Conservation (phyloP, 2,329 filamentous ascomycete genomes). For the Fusarium luffae region DNA sequence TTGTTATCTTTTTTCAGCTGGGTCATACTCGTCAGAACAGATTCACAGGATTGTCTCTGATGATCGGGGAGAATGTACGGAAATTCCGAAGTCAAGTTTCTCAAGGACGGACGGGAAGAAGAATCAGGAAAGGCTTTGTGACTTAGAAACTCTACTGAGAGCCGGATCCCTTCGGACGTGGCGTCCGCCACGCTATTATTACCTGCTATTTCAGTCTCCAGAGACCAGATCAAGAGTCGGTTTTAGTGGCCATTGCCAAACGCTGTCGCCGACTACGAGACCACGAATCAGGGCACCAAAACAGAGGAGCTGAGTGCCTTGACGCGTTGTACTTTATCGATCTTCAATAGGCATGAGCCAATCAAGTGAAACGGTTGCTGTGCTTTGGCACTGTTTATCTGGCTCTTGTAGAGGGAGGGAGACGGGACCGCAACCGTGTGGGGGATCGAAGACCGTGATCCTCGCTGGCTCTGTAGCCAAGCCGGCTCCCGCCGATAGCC, state of each 20-base stretch:
- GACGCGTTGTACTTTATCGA: slow-evolving; percentile 6
- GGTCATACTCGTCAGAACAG: not conserved
- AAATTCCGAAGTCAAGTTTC: not conserved
- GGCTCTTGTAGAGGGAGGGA: not conserved
- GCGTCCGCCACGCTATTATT: slow-evolving; percentile 40
- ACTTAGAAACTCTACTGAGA: slow-evolving; percentile 36
- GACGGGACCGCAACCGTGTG: slow-evolving; percentile 6
- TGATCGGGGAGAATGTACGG: not conserved
- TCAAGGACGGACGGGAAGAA: not conserved
- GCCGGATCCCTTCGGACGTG: slow-evolving; percentile 41
- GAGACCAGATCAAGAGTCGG: slow-evolving; percentile 32
- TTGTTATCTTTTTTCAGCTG: slow-evolving; percentile 20
- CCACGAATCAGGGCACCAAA: slow-evolving; percentile 13
- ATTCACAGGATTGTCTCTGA: not conserved
- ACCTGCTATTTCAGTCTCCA: slow-evolving; percentile 27
- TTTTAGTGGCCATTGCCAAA: slow-evolving; percentile 14
- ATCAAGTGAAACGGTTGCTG: slow-evolving; percentile 2
- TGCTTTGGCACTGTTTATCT: slow-evolving; percentile 10
- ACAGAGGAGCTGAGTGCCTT: not conserved
- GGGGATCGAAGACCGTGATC: slow-evolving; percentile 13
- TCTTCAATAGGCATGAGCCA: slow-evolving; percentile 8
- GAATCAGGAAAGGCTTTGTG: slow-evolving; percentile 21
- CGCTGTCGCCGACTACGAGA: slow-evolving; percentile 1
- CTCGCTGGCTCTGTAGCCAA: slow-evolving; percentile 27
- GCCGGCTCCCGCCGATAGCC: slow-evolving; percentile 36